phyloP scores from a whole-genome alignment of 768 basidiomycete species.

The Leccinum barrowsii region DNA sequence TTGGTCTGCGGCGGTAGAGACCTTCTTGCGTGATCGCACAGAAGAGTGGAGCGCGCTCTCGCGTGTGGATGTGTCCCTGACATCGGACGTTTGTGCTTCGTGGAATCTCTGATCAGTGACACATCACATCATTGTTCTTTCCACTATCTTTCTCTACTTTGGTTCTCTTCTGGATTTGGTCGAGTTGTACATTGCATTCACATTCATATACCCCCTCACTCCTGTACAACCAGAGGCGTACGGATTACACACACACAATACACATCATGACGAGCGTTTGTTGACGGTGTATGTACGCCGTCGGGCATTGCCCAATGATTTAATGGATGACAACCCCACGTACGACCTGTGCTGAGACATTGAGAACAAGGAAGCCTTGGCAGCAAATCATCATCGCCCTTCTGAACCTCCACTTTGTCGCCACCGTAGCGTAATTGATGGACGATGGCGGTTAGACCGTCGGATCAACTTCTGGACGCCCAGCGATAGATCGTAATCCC shows the following conservation, averaged over 20 bases:
- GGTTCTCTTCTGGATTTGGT: background rate
- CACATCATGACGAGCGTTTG: background rate
- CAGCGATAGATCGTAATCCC: background rate
- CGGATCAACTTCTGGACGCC: background rate
- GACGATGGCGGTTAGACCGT: background rate
- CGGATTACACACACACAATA: background rate
- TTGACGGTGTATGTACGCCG: background rate
- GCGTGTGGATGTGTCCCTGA: constrained; percentile 17
- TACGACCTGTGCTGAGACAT: background rate
- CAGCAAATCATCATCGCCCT: background rate
- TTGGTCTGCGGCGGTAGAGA: constrained; percentile 21
- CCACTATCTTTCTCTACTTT: background rate
- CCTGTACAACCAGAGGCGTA: background rate
- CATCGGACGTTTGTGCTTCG: constrained; percentile 12
- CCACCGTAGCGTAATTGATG: background rate
- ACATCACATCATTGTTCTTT: background rate
- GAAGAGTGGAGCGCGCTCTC: constrained; percentile 18
- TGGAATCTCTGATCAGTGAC: constrained; percentile 21
- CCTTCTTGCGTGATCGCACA: constrained; percentile 16
- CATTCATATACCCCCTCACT: background rate
- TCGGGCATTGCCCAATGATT: background rate
- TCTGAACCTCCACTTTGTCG: background rate
- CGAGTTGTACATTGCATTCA: background rate
- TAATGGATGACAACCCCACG: background rate
- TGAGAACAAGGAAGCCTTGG: background rate